Evolutionary conservation across 2,329 filamentous ascomycete genomes (phyloP).

Genomic region (Monosporascus ibericus): DNA sequence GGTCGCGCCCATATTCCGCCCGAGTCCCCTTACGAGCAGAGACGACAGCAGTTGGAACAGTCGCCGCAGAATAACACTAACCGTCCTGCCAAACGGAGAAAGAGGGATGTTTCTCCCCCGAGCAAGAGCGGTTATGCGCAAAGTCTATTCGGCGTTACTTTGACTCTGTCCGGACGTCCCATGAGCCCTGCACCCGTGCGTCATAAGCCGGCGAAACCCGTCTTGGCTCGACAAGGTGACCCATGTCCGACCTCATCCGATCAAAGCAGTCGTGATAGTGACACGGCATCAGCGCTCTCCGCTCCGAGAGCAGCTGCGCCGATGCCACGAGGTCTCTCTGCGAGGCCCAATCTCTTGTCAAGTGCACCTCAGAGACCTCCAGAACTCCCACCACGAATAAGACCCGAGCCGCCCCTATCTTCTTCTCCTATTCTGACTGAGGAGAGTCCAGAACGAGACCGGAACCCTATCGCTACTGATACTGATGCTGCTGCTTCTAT

Average conservation of each 20-base stretch:
- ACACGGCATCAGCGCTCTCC: constrained; percentile 1
- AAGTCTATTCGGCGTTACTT: constrained; percentile 41
- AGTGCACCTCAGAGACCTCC: background rate
- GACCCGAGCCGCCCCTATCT: background rate
- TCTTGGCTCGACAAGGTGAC: constrained; percentile 5
- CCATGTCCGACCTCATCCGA: constrained; percentile 8
- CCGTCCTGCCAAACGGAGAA: constrained; percentile 35
- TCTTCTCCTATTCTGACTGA: background rate
- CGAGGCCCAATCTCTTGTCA: background rate
- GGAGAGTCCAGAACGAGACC: background rate
- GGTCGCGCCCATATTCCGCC: constrained; percentile 52
- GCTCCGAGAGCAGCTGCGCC: background rate
- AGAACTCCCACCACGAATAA: background rate
- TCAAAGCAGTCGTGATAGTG: constrained; percentile 6
- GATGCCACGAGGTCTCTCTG: background rate
- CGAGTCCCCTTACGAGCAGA: constrained; percentile 61
- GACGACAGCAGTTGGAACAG: constrained; percentile 29
- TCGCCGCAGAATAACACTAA: constrained; percentile 17
- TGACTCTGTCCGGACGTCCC: constrained; percentile 36
- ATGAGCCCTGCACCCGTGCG: constrained; percentile 26
- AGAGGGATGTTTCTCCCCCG: constrained; percentile 29
- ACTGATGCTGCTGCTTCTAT: background rate
- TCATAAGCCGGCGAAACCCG: constrained; percentile 9
- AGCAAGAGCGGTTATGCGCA: constrained; percentile 45
- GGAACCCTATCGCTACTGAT: background rate